phyloP scores from a whole-genome alignment of 352 stramenopile genomes.

The Phytophthora constricta region DNA sequence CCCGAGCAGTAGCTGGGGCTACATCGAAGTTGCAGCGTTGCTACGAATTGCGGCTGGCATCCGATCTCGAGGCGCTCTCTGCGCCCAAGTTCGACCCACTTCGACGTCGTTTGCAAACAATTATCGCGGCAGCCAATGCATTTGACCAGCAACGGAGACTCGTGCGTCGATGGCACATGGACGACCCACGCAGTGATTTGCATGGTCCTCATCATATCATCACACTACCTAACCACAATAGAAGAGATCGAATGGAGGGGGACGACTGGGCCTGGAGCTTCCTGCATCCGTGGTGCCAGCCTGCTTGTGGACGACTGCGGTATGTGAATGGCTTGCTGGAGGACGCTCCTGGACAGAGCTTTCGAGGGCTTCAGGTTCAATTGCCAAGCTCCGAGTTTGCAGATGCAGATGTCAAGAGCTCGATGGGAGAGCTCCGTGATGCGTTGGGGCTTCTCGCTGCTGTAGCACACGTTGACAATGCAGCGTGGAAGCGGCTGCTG shows the following conservation, averaged over 20 bases:
- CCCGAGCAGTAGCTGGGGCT: constrained; percentile 25
- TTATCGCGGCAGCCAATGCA: constrained; percentile 12
- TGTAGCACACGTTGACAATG: constrained; percentile 36
- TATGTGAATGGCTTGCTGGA: constrained; percentile 21
- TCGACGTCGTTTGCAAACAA: not conserved
- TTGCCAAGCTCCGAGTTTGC: constrained; percentile 14
- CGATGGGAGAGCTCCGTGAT: constrained; percentile 18
- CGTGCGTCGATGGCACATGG: not conserved
- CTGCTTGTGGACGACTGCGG: constrained; percentile 7
- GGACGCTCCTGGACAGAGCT: constrained; percentile 16
- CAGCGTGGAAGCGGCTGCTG: constrained; percentile 28
- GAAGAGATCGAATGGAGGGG: constrained; percentile 12
- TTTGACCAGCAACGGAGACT: constrained; percentile 5
- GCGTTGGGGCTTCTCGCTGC: constrained; percentile 23
- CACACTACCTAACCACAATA: not conserved
- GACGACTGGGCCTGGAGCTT: constrained; percentile 26
- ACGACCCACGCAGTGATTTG: not conserved
- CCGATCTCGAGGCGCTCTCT: constrained; percentile 25
- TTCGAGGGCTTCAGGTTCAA: constrained; percentile 23
- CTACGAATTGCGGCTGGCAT: constrained; percentile 21
- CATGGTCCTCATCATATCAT: not conserved
- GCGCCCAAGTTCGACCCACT: constrained; percentile 8
- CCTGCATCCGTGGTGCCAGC: constrained; percentile 29
- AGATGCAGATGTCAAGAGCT: not conserved
- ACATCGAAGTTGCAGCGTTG: constrained; percentile 32